Evolutionary conservation across 2,329 filamentous ascomycete genomes (phyloP), one percentile per base, ranked within the genome.

Genomic region (Penicillium hesseltinei): DNA sequence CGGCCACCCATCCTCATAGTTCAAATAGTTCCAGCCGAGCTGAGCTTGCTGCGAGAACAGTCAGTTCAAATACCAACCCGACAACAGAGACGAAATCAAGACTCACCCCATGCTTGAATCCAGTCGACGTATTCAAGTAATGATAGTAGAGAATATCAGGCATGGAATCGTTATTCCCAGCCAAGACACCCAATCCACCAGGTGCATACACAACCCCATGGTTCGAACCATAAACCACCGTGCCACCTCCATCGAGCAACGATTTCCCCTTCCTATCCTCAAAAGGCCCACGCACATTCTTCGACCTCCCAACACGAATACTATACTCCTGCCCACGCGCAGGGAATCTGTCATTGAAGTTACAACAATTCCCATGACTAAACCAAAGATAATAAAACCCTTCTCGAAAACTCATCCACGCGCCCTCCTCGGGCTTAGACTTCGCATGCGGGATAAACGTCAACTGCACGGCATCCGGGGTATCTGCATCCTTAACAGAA

Each of bases 371-470:
- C 13, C 75, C 75, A 54, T 70, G 67, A 49, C 74, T 76, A 47
- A 73, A 75, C 73, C 74, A 77, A 21, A 67, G 38, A 58, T 77
- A 77, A 61, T 76, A 77, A 44, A 69, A 76, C 1, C 69, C 70
- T 3, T 64, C 63, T 5, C 59, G 63, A 27, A 68, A 76, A 46
- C 65, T 75, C 65, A 77, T 71, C 54, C 70, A 76, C 0, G 68
- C 66, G 0, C 73, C 74, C 51, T 77, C 75, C 19, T 68, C 58
- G 0, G 73, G 71, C 48, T 66, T 70, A 8, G 51, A 21, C 13
- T 57, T 59, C 3, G 40, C 27, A 2, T 53, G 9, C 3, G 69
- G 70, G 8, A 67, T 10, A 46, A 61, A 70, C 0, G 62, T 68
- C 50, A 75, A 65, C 29, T 74, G 69, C 33, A 60, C 60, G 0